Base-by-base conservation (phyloP, 2,329 filamentous ascomycete genomes). In the Akanthomyces muscarius region DNA sequence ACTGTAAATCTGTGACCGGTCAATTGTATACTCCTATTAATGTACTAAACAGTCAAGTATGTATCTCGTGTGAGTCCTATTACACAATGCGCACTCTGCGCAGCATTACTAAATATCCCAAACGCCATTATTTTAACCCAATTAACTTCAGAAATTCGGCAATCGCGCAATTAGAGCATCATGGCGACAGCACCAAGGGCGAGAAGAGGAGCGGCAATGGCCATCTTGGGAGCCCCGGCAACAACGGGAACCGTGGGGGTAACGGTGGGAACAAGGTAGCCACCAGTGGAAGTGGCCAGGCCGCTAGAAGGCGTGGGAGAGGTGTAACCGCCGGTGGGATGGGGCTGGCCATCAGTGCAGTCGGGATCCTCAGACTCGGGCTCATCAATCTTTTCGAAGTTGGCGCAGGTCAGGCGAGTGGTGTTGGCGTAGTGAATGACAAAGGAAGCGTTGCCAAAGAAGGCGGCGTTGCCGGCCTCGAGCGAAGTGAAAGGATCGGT, bases 361-460 rank as follows among this genome's bases (percentile, higher is more conserved):
- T 68, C 52, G 25, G 52, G 33, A 11, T 11, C 33, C 4, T 36
- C 7, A 14, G 33, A 54, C 6, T 36, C 13, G 42, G 13, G 21
- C n/a, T 21, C 36, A 14, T 64, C 63, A 44, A 68, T 56, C 63
- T 69, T 66, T 61, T 66, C 73, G 70, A 89, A 88, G 78, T 86
- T 87, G 73, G 85, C 86, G 70, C 87, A 89, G 10, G 81, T 82
- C 68, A 89, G 82, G 65, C 87, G 82, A 1, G 84, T 88, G 74
- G 80, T 84, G 78, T 88, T 87, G 69, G 78, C 77, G 67, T 81
- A 86, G 76, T 90, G 87, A 64, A 90, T 69, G 51, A 88, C 86
- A 63, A 90, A 74, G 64, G 84, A 87, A 64, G 83, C 81, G 76
- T 89, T 86, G 52, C 85, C 86, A 64, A 90, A 83, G 78, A 86